Conservation (phyloP, 2,329 filamentous ascomycete species). For the Clonostachys rosea region DNA sequence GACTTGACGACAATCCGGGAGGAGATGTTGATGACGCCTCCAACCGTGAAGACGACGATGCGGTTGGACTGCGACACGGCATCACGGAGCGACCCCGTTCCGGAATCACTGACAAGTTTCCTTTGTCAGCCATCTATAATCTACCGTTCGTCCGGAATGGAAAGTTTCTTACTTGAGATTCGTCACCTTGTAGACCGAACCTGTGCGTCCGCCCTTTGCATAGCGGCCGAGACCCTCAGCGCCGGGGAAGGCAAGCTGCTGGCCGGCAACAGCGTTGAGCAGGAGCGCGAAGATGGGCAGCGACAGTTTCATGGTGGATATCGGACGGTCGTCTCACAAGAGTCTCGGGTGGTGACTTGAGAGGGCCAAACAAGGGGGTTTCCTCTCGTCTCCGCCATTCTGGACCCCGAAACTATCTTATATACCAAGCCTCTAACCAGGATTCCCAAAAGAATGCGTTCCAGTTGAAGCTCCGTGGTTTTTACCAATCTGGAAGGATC, state of each 20-base stretch:
- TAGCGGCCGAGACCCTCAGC: conserved; percentile 44
- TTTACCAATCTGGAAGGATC: too few relatives aligned
- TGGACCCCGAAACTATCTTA: too few relatives aligned
- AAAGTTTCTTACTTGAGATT: conserved; percentile 27
- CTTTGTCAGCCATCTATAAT: neutral
- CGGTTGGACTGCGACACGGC: conserved; percentile 40
- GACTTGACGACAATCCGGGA: conserved; percentile 38
- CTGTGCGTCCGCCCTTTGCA: conserved; percentile 37
- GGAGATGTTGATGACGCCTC: conserved; percentile 42
- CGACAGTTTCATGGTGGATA: neutral
- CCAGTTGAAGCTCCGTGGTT: too few relatives aligned
- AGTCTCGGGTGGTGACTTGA: too few relatives aligned
- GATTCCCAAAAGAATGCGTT: too few relatives aligned
- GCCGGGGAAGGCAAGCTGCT: conserved; percentile 34
- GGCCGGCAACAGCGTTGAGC: neutral
- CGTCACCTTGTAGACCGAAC: conserved; percentile 40
- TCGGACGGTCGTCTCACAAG: too few relatives aligned
- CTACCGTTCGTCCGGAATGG: neutral
- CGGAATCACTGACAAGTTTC: conserved; percentile 29
- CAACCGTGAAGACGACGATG: conserved; percentile 43
- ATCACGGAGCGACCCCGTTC: conserved; percentile 42
- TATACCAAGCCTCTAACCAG: too few relatives aligned
- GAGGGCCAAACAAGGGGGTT: too few relatives aligned
- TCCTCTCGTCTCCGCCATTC: too few relatives aligned
- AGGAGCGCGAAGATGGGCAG: neutral